Base-by-base conservation (phyloP, 139 green algal species). In the Trebouxia sp. region DNA sequence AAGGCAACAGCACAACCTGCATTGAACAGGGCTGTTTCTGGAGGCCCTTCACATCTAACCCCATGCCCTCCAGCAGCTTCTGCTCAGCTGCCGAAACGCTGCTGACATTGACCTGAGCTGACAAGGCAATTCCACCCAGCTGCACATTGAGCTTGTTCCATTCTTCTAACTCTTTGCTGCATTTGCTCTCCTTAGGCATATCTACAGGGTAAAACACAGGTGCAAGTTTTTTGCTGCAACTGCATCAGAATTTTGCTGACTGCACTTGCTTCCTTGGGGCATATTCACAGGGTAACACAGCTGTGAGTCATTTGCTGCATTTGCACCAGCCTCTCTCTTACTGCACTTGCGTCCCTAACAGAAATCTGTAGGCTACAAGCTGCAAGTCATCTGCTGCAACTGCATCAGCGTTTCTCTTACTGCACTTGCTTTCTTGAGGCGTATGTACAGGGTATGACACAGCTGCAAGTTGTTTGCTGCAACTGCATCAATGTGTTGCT, bases 1-100 rank as follows among this genome's bases (percentile, higher is more conserved):
- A 80, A 22, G 75, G 75, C 51, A 80, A 51, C 75, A 80, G 75
- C 50, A 47, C 37, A 6, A 70, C 26, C 55, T 80, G 51, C 51
- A 80, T 20, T 1, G 20, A 38, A 37, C 75, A 80, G 45, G 72
- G 72, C 43, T 47, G 17, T 12, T 62, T 62, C 37, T 70, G 75
- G 20, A 70, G 51, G 22, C 3, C 35, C 11, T 22, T 6, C 8
- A 50, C 30, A 1, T 69, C 75, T 24, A 80, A 17, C 17, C 75
- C 75, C 12, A 26, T 9, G 17, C 41, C 35, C 37, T 69, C 11
- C 22, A 53, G 41, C 69, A 56, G 69, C 24, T 0, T n/a, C n/a
- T n/a, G n/a, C 41, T 77, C 69, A 0, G 30, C 43, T 67, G 47
- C 47, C 26, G 69, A 42, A 22, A 22, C 42, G n/a, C 37, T 26